Base-by-base conservation (phyloP, 108 stramenopile species). In the Skeletonema tropicum region DNA sequence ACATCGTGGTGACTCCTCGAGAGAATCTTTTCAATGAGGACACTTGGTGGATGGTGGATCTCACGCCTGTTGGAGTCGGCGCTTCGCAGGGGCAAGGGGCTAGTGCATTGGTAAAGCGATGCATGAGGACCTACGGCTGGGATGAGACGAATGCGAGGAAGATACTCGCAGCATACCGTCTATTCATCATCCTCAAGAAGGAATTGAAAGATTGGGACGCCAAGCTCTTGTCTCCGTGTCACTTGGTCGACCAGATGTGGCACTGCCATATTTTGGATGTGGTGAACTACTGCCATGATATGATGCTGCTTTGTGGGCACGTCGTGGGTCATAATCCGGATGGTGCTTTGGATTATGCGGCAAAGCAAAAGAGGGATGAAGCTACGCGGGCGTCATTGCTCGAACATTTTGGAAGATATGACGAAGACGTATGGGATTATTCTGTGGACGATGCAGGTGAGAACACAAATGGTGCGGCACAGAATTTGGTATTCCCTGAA, bases 211-310 rank as follows among this genome's bases (percentile, higher is more conserved):
- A 91, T 77, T 91, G 86, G 86, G 75, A 91, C 21, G 86, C 71
- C 29, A 71, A 26, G 77, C 79, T 84, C 64, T 64, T 91, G 66
- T 75, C 87, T 14, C 86, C 90, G 30, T 83, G 88, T 12, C 19
- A 79, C 36, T 75, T 86, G 52, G 87, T 91, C 60, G 82, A 84
- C 33, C 83, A 87, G 66, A 89, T 91, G 88, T 91, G 90, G 90
- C 88, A 88, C 52, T 70, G 76, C 46, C 88, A 91, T 68, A 68
- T 90, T 38, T 71, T 89, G 19, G 88, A 89, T 74, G 84, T 84
- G 61, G 72, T 78, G 25, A 87, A 84, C 70, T 91, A 91, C 75
- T 84, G 65, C 6, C 80, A 87, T 35, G 86, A 89, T 66, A 87
- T 86, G 42, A 82, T 85, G 64, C 65, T 85, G 31, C 68, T 88